Conservation (phyloP, 805 yeast species). For the Candida ponderosae region DNA sequence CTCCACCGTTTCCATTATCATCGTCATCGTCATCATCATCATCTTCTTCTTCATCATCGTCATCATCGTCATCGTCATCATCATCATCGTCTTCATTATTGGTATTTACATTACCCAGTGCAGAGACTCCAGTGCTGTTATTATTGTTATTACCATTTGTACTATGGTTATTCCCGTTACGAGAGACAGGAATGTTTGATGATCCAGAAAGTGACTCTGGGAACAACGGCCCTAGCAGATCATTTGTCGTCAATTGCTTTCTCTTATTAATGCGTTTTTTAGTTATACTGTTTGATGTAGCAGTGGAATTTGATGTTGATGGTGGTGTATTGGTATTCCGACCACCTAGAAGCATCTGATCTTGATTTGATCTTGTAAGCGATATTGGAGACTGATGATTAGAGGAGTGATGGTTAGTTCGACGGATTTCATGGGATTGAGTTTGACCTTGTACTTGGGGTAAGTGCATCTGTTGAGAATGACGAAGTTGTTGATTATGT, state of each 20-base stretch:
- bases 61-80: too few species aligned
- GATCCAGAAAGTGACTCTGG: background rate
- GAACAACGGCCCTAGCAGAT: background rate
- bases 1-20: too few species aligned
- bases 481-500: conserved; percentile 4
- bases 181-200: too few species aligned
- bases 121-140: too few species aligned
- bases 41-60: too few species aligned
- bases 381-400: background rate
- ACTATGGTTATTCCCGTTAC: too few species aligned
- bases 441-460: conserved; percentile 7
- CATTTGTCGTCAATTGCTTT: background rate
- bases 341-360: background rate
- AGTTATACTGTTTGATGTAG: conserved; percentile 3
- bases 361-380: background rate
- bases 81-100: background rate
- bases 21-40: too few species aligned
- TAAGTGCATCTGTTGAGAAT: conserved; percentile 5
- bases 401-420: conserved; percentile 1
- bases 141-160: too few species aligned
- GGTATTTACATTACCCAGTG: too few species aligned
- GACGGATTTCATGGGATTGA: conserved; percentile 4
- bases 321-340: background rate
- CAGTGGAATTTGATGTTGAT: conserved; percentile 2
- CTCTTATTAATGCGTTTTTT: background rate